These are phyloP conservation scores for Rhodotorula paludigena DNA, from an alignment of 768 basidiomycete genomes.

Conservation along the genomic window DNA sequence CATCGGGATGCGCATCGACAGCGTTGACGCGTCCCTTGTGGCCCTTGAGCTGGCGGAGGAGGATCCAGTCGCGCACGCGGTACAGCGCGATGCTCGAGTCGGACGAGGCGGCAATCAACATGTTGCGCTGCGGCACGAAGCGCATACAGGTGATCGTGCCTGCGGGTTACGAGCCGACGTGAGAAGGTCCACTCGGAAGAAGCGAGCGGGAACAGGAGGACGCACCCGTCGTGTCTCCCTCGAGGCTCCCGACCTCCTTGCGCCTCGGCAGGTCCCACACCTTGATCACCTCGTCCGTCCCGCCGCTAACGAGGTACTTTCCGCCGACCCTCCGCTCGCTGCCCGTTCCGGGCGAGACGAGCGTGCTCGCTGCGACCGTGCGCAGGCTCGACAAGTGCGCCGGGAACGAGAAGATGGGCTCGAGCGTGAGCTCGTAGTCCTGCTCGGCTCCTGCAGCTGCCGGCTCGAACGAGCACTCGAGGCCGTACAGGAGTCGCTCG, in stretches of 20 bases:
- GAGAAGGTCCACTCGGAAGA: not conserved
- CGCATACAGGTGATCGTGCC: conserved; percentile 34
- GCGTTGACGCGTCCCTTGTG: conserved; percentile 90
- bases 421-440: conserved; percentile 51
- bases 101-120: conserved; percentile 84
- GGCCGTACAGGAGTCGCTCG: conserved; percentile 74
- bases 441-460: conserved; percentile 24
- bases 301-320: conserved; percentile 93
- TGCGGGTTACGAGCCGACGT: not conserved
- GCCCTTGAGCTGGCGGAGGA: conserved; percentile 79
- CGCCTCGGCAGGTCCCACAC: conserved; percentile 88
- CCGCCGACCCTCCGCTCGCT: conserved; percentile 62
- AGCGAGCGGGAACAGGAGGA: conserved; percentile 23
- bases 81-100: conserved; percentile 88
- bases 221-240: conserved; percentile 81
- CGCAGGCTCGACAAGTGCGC: conserved; percentile 92
- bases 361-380: conserved; percentile 67
- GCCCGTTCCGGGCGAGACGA: conserved; percentile 13
- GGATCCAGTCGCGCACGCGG: conserved; percentile 86
- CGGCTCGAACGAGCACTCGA: conserved; percentile 43
- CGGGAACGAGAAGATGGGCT: conserved; percentile 91
- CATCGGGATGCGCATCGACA: conserved; percentile 85
- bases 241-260: conserved; percentile 89
- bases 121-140: conserved; percentile 66
- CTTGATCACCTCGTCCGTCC: conserved; percentile 92